Evolutionary conservation across 441 rosid genomes (phyloP), one percentile per base, ranked within the genome.

Genomic region (Erysimum cheiri): DNA sequence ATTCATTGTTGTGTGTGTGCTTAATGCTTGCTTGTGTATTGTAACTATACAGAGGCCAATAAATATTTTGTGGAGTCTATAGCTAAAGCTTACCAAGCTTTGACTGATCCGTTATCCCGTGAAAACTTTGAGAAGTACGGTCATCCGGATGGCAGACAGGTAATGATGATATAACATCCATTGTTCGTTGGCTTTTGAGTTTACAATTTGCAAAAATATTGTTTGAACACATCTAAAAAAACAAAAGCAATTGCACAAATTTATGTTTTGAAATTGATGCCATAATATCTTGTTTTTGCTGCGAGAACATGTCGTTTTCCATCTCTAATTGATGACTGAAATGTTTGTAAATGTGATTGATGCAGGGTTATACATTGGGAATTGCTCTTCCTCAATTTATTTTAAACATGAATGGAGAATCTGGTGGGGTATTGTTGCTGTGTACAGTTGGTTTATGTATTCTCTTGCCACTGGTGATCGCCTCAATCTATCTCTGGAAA

Each of bases 121-220:
- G 98, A 96, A 85, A 96, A 93, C 83, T 96, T 81, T 82, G 99
- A 96, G 84, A 96, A 91, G 79, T 96, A 96, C 64, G 99, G 99
- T 40, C 99, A 96, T 83, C 99, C 98, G 1, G 99, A 96, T 81
- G 99, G 99, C 40, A 91, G 93, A 80, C 97, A 91, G 93, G 99
- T 89, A 74, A 75, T 67, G 11, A 57, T 17, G n/a, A 40, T 36
- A 2, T 33, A 63, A 17, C 53, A 49, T 28, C 4, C n/a, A 15
- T 19, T 43, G 8, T 26, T 65, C 52, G 15, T 67, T 33, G 32
- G 14, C 6, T 1, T 28, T 50, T 2, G 33, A 5, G 15, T 12
- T 50, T 26, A 50, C 17, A 50, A 50, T 24, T 12, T 50, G 33
- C 33, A 24, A 6, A 26, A 11, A 11, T 11, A 24, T 1, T 19